A percentile compares a stretch with the other conserved stretches of the same genome.
Evolutionary conservation across 2,329 filamentous ascomycete species (phyloP).

Genomic region (Cladosporium halotolerans): DNA sequence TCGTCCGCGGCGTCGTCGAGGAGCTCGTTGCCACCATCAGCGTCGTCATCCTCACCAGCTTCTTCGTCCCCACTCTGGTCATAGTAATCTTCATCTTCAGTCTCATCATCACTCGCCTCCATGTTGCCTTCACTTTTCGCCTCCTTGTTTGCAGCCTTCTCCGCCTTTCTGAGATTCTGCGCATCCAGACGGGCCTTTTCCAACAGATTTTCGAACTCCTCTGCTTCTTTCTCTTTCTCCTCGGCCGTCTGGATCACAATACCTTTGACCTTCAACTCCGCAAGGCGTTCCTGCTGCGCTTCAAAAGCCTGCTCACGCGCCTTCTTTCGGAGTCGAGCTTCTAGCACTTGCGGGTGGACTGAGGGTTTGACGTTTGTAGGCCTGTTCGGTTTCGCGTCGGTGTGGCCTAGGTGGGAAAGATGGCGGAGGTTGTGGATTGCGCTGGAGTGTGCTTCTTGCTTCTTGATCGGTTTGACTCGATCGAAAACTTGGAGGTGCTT

Average conservation of each 20-base stretch:
- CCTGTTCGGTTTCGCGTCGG: constrained; percentile 47
- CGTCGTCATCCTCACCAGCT: constrained; percentile 31
- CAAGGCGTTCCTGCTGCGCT: constrained; percentile 71
- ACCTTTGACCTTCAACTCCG: constrained; percentile 71
- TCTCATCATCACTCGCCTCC: constrained; percentile 49
- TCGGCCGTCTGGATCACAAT: constrained; percentile 77
- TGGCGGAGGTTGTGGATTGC: constrained; percentile 30
- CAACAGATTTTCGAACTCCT: constrained; percentile 80
- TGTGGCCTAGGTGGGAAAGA: constrained; percentile 28
- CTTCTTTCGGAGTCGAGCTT: constrained; percentile 60
- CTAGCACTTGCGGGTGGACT: constrained; percentile 66
- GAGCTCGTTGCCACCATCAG: constrained; percentile 29
- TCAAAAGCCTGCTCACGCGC: constrained; percentile 73
- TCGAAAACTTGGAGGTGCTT: constrained; percentile 27
- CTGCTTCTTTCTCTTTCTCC: constrained; percentile 74
- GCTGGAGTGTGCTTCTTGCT: constrained; percentile 21
- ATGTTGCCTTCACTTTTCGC: constrained; percentile 41
- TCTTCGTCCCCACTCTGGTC: constrained; percentile 35
- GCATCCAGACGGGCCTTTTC: constrained; percentile 78
- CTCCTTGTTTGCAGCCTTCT: constrained; percentile 67
- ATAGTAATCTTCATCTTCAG: constrained; percentile 46
- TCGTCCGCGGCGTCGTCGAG: constrained; percentile 24
- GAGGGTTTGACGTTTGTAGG: constrained; percentile 52
- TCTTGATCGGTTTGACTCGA: constrained; percentile 30
- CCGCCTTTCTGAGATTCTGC: constrained; percentile 68